Evolutionary conservation across 441 rosid species (phyloP).

Genomic region (Syzygium malaccense): DNA sequence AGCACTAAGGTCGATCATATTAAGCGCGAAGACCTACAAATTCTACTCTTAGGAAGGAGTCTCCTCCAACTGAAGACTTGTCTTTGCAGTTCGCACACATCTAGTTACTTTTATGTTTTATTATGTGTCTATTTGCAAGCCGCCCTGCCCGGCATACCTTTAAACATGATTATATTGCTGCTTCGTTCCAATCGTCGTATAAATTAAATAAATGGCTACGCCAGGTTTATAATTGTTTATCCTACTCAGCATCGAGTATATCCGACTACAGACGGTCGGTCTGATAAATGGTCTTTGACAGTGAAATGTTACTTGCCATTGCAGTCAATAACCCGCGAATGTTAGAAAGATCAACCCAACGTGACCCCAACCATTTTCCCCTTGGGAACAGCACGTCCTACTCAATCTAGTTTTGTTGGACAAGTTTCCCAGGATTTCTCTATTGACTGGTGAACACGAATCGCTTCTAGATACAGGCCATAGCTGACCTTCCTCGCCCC

Average conservation of each 20-base stretch:
- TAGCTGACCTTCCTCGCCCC: neutral
- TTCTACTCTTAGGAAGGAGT: constrained; percentile 29
- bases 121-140: neutral
- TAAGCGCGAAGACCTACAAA: constrained; percentile 32
- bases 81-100: neutral
- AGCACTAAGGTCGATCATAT: constrained; percentile 47
- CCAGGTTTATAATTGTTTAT: neutral
- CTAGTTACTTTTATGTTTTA: neutral
- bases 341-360: neutral
- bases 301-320: neutral
- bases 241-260: neutral
- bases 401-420: neutral
- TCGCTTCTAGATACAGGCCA: neutral
- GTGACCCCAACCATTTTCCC: neutral
- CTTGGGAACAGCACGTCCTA: neutral
- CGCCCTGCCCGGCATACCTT: neutral
- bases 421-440: neutral
- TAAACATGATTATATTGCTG: neutral
- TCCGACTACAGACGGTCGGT: neutral
- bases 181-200: neutral
- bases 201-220: neutral
- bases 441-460: neutral
- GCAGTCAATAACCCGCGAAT: neutral
- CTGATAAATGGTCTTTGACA: neutral
- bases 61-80: neutral